Evolutionary conservation across 179 eudicot species (phyloP).

Genomic region (Beta corolliflora): DNA sequence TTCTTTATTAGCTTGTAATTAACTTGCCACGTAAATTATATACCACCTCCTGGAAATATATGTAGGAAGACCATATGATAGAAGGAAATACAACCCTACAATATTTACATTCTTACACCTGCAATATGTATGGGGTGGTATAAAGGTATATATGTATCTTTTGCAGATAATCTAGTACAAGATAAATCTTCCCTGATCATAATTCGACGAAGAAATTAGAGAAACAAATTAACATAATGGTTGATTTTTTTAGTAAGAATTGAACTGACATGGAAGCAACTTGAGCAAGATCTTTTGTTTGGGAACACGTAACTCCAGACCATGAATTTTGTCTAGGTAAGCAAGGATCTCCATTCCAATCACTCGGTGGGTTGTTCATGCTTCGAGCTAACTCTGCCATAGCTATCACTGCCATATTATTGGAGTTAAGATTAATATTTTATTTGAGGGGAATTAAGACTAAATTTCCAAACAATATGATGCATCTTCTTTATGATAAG

Average conservation of each 20-base stretch:
- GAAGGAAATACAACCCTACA: too few species aligned
- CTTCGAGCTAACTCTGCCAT: conserved; percentile 52
- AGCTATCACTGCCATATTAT: conserved; percentile 42
- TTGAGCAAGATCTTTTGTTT: conserved; percentile 33
- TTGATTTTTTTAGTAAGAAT: not conserved
- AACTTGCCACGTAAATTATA: not conserved
- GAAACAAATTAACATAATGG: not conserved
- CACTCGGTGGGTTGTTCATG: conserved; percentile 55
- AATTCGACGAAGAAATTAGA: not conserved
- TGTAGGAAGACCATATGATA: not conserved
- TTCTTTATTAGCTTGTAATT: not conserved
- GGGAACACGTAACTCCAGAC: conserved; percentile 71
- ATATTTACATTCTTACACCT: too few species aligned
- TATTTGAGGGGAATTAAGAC: too few species aligned
- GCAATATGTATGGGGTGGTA: too few species aligned
- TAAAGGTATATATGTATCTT: too few species aligned
- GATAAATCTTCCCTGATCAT: not conserved
- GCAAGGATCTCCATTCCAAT: conserved; percentile 97
- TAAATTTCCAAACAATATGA: too few species aligned
- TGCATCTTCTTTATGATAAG: too few species aligned
- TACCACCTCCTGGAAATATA: not conserved
- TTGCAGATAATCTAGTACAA: too few species aligned
- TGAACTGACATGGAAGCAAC: conserved; percentile 66
- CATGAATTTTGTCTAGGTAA: conserved; percentile 64
- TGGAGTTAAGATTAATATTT: not conserved